Conservation (phyloP, 768 basidiomycete genomes). For the Crassisporium funariophilum region DNA sequence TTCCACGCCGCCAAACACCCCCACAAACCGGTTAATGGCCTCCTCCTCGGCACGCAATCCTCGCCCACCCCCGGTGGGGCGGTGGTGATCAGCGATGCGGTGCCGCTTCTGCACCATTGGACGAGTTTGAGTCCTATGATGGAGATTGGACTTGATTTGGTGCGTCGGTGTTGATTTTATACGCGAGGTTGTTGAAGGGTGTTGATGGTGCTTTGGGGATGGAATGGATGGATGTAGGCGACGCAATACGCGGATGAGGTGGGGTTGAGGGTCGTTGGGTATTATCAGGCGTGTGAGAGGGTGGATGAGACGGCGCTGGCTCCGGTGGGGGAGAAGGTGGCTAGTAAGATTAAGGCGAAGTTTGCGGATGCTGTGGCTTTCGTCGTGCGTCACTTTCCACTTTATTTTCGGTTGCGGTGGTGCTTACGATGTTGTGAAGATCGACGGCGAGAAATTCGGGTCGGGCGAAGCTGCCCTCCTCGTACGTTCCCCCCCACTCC, state of each 20-base stretch:
- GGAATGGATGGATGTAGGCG: conserved; percentile 42
- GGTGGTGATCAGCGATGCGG: conserved; percentile 60
- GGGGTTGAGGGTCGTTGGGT: conserved; percentile 62
- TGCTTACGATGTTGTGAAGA: conserved; percentile 32
- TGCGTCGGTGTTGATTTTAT: conserved; percentile 31
- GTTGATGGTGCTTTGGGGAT: conserved; percentile 3
- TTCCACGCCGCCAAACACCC: conserved; percentile 84
- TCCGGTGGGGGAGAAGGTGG: conserved; percentile 67
- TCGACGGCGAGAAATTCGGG: conserved; percentile 62
- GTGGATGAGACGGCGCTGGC: conserved; percentile 61
- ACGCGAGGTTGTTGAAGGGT: background rate
- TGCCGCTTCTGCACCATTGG: conserved; percentile 86
- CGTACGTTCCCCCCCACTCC: conserved; percentile 40
- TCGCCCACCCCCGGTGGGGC: conserved; percentile 21
- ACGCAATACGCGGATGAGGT: conserved; percentile 57
- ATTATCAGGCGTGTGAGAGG: conserved; percentile 74
- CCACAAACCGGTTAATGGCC: conserved; percentile 72
- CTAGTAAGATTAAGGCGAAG: conserved; percentile 50
- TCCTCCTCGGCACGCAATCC: conserved; percentile 62
- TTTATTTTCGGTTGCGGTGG: background rate
- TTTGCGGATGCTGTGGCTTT: conserved; percentile 69
- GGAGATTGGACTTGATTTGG: conserved; percentile 81
- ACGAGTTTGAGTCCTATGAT: conserved; percentile 83
- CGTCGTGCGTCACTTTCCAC: conserved; percentile 49
- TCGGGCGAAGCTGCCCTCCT: conserved; percentile 55